phyloP scores from a whole-genome alignment of 78 protist species.

The Dictyostelium brefeldianum region DNA sequence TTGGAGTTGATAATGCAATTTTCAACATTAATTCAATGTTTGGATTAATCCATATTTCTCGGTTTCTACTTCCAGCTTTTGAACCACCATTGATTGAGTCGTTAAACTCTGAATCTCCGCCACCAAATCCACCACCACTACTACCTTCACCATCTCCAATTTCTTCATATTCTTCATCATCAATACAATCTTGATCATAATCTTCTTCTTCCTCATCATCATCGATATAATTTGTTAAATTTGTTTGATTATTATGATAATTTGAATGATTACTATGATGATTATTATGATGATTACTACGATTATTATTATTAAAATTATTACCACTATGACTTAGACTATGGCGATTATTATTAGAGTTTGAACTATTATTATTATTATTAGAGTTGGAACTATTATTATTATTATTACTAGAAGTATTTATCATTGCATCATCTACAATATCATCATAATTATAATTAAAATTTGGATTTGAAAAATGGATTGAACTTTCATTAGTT shows the following conservation, averaged over 20 bases:
- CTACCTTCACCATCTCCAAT: slow-evolving; percentile 5
- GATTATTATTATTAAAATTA: background rate
- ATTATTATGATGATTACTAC: background rate
- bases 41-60: slow-evolving; percentile 21
- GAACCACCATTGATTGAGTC: background rate
- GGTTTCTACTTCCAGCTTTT: slow-evolving; percentile 18
- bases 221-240: background rate
- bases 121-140: slow-evolving; percentile 4
- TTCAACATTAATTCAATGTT: slow-evolving; percentile 7
- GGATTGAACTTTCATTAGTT: background rate
- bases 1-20: background rate
- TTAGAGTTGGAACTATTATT: background rate
- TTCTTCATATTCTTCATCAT: slow-evolving; percentile 10
- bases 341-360: background rate
- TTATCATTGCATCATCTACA: background rate
- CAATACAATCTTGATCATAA: background rate
- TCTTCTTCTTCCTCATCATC: background rate
- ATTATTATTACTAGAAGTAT: background rate
- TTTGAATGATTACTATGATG: background rate
- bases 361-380: background rate
- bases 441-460: background rate
- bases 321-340: background rate
- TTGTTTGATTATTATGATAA: background rate
- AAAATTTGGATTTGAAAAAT: background rate
- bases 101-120: slow-evolving; percentile 7